Percentiles rank a stretch among this genome's conserved stretches.
phyloP scores from a whole-genome alignment of 192 early-diverging fungal genomes.

The Polychytrium aggregatum region DNA sequence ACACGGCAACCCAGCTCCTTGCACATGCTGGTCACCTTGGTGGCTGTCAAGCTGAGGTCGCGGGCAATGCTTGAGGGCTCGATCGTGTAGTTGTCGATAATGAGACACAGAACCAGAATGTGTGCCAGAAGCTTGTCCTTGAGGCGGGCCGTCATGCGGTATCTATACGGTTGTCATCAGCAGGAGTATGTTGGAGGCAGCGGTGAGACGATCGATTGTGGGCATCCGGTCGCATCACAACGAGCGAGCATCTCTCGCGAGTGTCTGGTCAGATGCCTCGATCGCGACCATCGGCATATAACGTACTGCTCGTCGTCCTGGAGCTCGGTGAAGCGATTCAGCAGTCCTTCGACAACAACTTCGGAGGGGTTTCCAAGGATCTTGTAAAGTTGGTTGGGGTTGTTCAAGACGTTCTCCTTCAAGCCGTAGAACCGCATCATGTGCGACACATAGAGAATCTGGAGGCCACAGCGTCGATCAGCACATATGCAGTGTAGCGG shows the following conservation, averaged over 20 bases:
- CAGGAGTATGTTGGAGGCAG: neutral
- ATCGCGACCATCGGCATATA: too few species aligned
- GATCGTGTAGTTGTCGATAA: conserved; percentile 58
- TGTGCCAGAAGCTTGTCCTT: conserved; percentile 70
- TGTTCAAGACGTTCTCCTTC: conserved; percentile 30
- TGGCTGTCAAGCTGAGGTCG: conserved; percentile 39
- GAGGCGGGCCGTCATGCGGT: conserved; percentile 26
- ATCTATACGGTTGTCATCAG: neutral
- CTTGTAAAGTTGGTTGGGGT: conserved; percentile 24
- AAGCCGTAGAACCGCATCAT: conserved; percentile 60
- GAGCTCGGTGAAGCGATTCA: conserved; percentile 52
- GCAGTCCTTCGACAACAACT: conserved; percentile 43
- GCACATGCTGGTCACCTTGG: conserved; percentile 12
- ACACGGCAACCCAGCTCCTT: conserved; percentile 27
- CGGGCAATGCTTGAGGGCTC: conserved; percentile 46
- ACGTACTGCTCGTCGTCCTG: conserved; percentile 32
- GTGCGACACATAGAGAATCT: conserved; percentile 64
- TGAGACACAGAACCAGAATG: conserved; percentile 60
- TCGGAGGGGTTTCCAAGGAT: conserved; percentile 45
- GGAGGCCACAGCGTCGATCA: neutral
- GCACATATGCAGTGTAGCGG: too few species aligned
- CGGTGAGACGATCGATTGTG: neutral
- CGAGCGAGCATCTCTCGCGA: too few species aligned
- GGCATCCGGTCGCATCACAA: too few species aligned
- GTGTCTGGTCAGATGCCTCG: too few species aligned